These are phyloP conservation scores for Aspergillus mulundensis DNA, from an alignment of 495 filamentous ascomycete species.

Conservation along the genomic window DNA sequence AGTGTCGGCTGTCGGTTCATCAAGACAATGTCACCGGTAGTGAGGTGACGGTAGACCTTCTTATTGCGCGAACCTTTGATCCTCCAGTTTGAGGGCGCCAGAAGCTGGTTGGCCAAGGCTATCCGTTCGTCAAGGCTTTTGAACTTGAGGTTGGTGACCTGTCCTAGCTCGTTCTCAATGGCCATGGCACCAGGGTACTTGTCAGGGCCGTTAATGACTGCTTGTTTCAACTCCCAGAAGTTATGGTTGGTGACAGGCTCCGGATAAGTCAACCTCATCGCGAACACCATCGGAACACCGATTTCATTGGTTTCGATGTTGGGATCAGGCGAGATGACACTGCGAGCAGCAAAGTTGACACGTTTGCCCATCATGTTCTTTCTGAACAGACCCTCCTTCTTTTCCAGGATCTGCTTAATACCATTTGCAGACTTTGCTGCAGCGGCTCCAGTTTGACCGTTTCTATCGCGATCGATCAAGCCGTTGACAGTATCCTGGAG, in stretches of 20 bases:
- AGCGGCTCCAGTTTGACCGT: conserved; percentile 69
- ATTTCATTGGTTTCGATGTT: conserved; percentile 99
- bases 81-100: conserved; percentile 77
- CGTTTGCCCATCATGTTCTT: conserved; percentile 99
- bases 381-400: conserved; percentile 96
- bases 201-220: conserved; percentile 91
- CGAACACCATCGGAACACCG: conserved; percentile 95
- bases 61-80: conserved; percentile 80
- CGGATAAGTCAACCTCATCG: conserved; percentile 91
- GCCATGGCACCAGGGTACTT: conserved; percentile 92
- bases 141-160: conserved; percentile 79
- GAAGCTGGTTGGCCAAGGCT: conserved; percentile 83
- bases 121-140: conserved; percentile 82
- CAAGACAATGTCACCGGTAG: conserved; percentile 91
- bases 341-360: conserved; percentile 96
- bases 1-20: conserved; percentile 99
- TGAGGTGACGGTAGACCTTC: conserved; percentile 94
- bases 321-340: conserved; percentile 96
- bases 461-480: conserved; percentile 81
- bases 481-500: conserved; percentile 90
- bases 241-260: conserved; percentile 97
- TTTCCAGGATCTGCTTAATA: conserved; percentile 96
- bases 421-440: conserved; percentile 47
- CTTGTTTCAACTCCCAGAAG: conserved; percentile 88
- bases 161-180: conserved; percentile 92